Evolutionary conservation across 768 basidiomycete genomes (phyloP), one percentile per base, ranked within the genome.

Genomic region (Suillus ampliporus): DNA sequence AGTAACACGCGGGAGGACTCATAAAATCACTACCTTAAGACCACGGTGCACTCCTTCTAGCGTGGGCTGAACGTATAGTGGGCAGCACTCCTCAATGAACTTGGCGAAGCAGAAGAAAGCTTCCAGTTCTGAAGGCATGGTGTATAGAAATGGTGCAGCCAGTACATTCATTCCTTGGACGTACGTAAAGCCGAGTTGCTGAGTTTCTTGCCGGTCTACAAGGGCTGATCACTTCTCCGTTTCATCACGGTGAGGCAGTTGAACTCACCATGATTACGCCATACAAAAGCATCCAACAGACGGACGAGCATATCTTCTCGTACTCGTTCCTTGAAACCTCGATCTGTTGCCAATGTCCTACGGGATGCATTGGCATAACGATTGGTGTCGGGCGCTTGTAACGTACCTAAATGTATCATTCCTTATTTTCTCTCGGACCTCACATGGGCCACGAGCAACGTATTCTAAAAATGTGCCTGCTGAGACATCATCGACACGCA

Each of bases 151-250:
- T 0, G 97, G 97, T 3, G 97, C 97, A 23, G 96, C 95, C 40
- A 99, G 88, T 53, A 99, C 97, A 74, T 99, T 99, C 95, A 97
- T 98, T 35, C 97, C 97, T 77, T 99, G 97, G 10, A 99, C 96
- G 70, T 99, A 99, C 35, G 93, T 95, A 76, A 98, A 97, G 10
- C 87, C 92, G 46, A 94, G 83, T 61, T 88, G 88, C n/a, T 91
- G 86, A 1, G 80, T 81, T 69, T 93, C 91, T 75, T 90, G 89
- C 65, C 87, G 82, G 69, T 94, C 92, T 94, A 67, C 10, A 64
- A 41, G 17, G 50, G 59, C 17, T 28, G 31, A 37, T 40, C 37
- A 52, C 19, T 34, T 37, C 15, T 34, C 35, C 21, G 38, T 51
- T 26, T 38, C n/a, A 35, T 44, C 40, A 34, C 13, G 47, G 35